phyloP scores from a whole-genome alignment of 805 yeast species.

The Metschnikowia drakensbergensis region DNA sequence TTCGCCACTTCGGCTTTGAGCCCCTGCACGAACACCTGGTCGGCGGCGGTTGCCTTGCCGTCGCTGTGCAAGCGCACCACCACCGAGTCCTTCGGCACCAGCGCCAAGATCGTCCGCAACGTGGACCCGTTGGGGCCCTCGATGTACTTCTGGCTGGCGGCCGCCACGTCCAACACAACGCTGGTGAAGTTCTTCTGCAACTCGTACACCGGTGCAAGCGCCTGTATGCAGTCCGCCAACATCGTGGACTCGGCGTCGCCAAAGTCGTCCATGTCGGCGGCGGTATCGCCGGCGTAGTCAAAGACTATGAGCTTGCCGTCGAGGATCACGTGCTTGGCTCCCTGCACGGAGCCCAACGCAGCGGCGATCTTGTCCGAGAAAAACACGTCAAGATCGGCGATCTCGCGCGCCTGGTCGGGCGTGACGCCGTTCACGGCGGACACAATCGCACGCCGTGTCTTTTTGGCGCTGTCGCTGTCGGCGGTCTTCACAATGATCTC shows the following conservation, averaged over 20 bases:
- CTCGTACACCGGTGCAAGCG: conserved; percentile 57
- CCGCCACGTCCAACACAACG: conserved; percentile 48
- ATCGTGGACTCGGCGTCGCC: conserved; percentile 53
- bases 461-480: conserved; percentile 48
- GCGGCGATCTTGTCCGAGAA: conserved; percentile 46
- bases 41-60: conserved; percentile 34
- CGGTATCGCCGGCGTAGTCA: conserved; percentile 42
- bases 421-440: conserved; percentile 66
- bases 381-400: conserved; percentile 66
- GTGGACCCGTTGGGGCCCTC: conserved; percentile 62
- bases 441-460: conserved; percentile 70
- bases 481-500: conserved; percentile 53
- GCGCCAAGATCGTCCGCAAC: conserved; percentile 41
- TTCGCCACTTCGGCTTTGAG: conserved; percentile 55
- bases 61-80: conserved; percentile 46
- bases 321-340: conserved; percentile 58
- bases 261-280: conserved; percentile 56
- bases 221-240: conserved; percentile 50
- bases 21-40: conserved; percentile 68
- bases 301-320: conserved; percentile 50
- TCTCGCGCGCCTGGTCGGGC: conserved; percentile 57
- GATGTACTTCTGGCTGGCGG: conserved; percentile 55
- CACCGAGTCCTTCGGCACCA: conserved; percentile 38
- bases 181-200: conserved; percentile 52
- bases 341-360: conserved; percentile 36